Evolutionary conservation across 148 eudicot species (phyloP).

Genomic region (Salicornia ramosissima): DNA sequence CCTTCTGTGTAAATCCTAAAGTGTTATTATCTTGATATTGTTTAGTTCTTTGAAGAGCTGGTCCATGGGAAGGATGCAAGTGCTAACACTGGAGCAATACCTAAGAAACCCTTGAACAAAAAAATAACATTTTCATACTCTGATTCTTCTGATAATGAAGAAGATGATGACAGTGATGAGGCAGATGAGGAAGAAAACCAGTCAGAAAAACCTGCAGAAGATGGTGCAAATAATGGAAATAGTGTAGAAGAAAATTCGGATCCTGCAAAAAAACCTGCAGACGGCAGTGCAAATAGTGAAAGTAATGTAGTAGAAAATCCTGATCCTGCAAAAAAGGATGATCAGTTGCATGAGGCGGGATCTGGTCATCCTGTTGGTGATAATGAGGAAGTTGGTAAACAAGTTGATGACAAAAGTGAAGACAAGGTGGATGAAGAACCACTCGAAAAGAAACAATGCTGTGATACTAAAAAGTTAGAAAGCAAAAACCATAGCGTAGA

Average conservation of each 20-base stretch:
- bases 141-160: constrained; percentile 58
- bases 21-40: constrained; percentile 3
- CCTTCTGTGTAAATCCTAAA: not conserved
- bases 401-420: constrained; percentile 7
- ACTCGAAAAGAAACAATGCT: constrained; percentile 54
- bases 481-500: constrained; percentile 30
- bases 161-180: constrained; percentile 36
- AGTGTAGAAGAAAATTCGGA: constrained; percentile 25
- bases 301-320: constrained; percentile 22
- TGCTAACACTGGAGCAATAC: constrained; percentile 18
- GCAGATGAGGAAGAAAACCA: constrained; percentile 30
- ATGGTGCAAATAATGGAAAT: constrained; percentile 24
- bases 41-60: constrained; percentile 78
- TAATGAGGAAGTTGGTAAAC: constrained; percentile 24
- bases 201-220: constrained; percentile 21
- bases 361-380: constrained; percentile 23
- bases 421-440: constrained; percentile 42
- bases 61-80: constrained; percentile 41
- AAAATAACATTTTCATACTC: constrained; percentile 61
- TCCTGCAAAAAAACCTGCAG: constrained; percentile 18
- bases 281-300: constrained; percentile 20
- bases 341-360: constrained; percentile 6
- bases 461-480: constrained; percentile 30
- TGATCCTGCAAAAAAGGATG: constrained; percentile 22
- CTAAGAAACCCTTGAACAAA: constrained; percentile 52